Base-by-base conservation (phyloP, 1,284 basidiomycete genomes). In the Pseudozyma thailandica region DNA sequence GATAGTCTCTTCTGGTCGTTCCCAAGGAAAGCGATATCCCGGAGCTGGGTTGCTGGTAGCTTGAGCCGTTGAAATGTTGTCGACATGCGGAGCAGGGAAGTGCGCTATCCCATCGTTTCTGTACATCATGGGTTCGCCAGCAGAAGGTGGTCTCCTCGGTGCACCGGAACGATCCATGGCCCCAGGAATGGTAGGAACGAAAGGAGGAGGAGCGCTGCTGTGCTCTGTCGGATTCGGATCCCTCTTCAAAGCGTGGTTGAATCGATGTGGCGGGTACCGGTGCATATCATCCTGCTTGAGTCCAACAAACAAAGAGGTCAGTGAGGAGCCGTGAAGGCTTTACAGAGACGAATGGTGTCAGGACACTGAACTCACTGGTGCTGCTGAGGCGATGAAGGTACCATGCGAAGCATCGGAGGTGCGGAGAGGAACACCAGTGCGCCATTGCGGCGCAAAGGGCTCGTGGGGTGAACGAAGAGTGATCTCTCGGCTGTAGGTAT, bases 21-120 rank as follows among this genome's bases (percentile, higher is more conserved):
- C 50, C 63, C 63, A 66, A 10, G 43, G 52, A 10, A 56, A 41
- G 2, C 33, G 55, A 26, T 41, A 39, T 8, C 16, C 28, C 2
- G 41, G 8, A 20, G 31, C 25, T 5, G 31, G 26, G 26, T 31
- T 46, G 15, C 37, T 21, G n/a, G 7, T 13, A 18, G 30, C 30
- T 28, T 42, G 33, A 9, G 15, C 21, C 8, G 42, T 15, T 18
- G 18, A 27, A 10, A 23, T 23, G 9, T 21, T 16, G 20, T 30
- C 37, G 28, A 27, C 35, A 8, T 66, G 47, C 8, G 37, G 5
- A 12, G 13, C 16, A 7, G 52, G 1, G 4, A 13, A 15, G 8
- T 20, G 10, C 13, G 42, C 43, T 18, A 27, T 27, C 52, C 47
- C 50, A 10, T 51, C 41, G 5, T 48, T 23, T 25, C 57, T 43